Evolutionary conservation across 176 grass and related monocot genomes (phyloP).

Genomic region (Metroxylon sagu): DNA sequence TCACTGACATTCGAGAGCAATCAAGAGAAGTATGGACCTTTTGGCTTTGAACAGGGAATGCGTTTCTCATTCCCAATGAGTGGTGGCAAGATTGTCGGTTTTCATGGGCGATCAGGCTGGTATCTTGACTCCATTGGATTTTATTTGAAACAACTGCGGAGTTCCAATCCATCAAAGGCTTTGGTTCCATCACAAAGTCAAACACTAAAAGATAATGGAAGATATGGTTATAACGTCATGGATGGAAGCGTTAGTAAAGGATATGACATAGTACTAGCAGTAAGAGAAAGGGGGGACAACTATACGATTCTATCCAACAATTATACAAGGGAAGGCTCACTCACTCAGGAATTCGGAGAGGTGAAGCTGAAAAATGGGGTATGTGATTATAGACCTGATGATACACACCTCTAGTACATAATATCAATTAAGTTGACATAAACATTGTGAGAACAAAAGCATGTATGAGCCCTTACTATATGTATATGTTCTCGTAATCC

Average conservation of each 20-base stretch:
- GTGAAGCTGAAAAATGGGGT: constrained; percentile 39
- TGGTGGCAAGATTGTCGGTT: constrained; percentile 48
- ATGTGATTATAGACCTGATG: constrained; percentile 2
- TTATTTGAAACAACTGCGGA: constrained; percentile 13
- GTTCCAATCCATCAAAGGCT: constrained; percentile 19
- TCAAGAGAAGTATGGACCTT: constrained; percentile 48
- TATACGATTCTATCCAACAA: constrained; percentile 35
- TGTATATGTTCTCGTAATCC: too few species aligned
- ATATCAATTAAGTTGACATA: too few species aligned
- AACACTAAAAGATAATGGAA: constrained; percentile 25
- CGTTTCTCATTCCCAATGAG: constrained; percentile 51
- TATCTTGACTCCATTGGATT: constrained; percentile 57
- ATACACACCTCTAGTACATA: background rate
- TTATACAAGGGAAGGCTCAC: constrained; percentile 27
- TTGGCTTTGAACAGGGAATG: constrained; percentile 47
- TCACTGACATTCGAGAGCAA: constrained; percentile 69
- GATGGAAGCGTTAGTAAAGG: constrained; percentile 22
- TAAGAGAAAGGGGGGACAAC: constrained; percentile 38
- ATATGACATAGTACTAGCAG: constrained; percentile 47
- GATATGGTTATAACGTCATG: constrained; percentile 23
- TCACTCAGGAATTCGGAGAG: constrained; percentile 13
- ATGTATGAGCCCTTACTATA: too few species aligned
- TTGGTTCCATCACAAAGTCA: constrained; percentile 37
- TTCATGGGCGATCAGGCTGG: constrained; percentile 52
- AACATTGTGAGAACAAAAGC: too few species aligned